Evolutionary conservation across 148 eudicot genomes (phyloP).

Genomic region (Rhododendron williamsianum): DNA sequence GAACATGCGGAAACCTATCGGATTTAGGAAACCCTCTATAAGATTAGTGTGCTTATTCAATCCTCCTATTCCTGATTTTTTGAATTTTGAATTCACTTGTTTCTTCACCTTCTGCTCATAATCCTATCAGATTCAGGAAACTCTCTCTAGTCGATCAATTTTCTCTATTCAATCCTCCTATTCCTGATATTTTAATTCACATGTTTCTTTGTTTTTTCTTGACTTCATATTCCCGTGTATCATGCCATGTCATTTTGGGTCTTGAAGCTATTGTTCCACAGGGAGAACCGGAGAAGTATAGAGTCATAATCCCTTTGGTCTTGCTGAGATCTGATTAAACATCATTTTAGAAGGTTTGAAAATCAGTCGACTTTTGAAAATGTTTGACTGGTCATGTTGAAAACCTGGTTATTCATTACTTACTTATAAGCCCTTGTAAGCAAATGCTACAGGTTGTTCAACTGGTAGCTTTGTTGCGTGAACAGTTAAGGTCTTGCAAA

Average conservation of each 20-base stretch:
- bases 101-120: neutral
- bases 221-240: neutral
- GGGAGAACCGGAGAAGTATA: neutral
- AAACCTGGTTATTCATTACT: neutral
- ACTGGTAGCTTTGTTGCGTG: neutral
- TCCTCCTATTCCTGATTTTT: neutral
- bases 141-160: neutral
- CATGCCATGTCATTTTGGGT: neutral
- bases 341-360: neutral
- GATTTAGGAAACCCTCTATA: neutral
- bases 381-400: neutral
- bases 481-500: neutral
- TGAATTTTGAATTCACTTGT: neutral
- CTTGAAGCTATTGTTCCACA: neutral
- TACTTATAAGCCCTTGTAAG: neutral
- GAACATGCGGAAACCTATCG: neutral
- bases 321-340: neutral
- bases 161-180: neutral
- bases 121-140: neutral
- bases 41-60: too few species aligned
- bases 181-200: neutral
- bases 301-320: neutral
- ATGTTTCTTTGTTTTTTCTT: neutral
- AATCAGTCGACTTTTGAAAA: neutral
- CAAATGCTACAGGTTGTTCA: neutral